phyloP scores from a whole-genome alignment of 2,329 filamentous ascomycete species.

The Biscogniauxia marginata region DNA sequence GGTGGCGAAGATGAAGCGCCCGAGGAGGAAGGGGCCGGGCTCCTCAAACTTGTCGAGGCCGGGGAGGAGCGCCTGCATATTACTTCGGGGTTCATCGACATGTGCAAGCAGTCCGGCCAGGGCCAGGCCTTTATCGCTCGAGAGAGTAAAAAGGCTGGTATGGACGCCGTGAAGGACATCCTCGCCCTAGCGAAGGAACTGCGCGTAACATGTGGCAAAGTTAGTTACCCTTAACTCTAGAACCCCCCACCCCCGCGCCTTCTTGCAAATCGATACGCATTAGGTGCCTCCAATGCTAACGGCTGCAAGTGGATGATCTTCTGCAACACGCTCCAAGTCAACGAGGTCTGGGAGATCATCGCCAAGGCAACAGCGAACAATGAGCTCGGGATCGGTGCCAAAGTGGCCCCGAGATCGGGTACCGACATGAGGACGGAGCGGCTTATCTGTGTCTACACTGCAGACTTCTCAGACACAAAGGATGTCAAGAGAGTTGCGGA shows the following conservation, averaged over 20 bases:
- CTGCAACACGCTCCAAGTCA: constrained; percentile 50
- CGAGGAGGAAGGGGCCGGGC: constrained; percentile 44
- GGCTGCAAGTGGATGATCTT: constrained; percentile 69
- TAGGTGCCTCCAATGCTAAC: not conserved
- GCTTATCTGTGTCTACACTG: constrained; percentile 76
- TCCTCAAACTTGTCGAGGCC: constrained; percentile 49
- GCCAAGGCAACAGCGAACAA: constrained; percentile 66
- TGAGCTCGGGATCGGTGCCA: constrained; percentile 69
- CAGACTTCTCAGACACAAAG: constrained; percentile 65
- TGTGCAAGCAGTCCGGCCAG: constrained; percentile 40
- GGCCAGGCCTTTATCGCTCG: constrained; percentile 38
- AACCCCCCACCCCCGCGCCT: not conserved
- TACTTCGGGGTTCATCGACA: constrained; percentile 47
- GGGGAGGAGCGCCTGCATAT: constrained; percentile 52
- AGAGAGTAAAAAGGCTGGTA: constrained; percentile 50
- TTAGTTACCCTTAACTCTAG: constrained; percentile 26
- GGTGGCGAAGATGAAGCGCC: constrained; percentile 52
- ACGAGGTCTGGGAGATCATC: constrained; percentile 64
- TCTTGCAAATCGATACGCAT: not conserved
- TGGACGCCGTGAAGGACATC: constrained; percentile 53
- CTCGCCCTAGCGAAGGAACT: constrained; percentile 58
- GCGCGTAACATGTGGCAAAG: constrained; percentile 66
- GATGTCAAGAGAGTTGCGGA: constrained; percentile 69
- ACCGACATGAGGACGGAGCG: constrained; percentile 44
- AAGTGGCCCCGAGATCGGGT: constrained; percentile 62